These are phyloP conservation scores for Austroboletus novae-zelandiae DNA, from an alignment of 1,284 basidiomycete species.

Conservation along the genomic window DNA sequence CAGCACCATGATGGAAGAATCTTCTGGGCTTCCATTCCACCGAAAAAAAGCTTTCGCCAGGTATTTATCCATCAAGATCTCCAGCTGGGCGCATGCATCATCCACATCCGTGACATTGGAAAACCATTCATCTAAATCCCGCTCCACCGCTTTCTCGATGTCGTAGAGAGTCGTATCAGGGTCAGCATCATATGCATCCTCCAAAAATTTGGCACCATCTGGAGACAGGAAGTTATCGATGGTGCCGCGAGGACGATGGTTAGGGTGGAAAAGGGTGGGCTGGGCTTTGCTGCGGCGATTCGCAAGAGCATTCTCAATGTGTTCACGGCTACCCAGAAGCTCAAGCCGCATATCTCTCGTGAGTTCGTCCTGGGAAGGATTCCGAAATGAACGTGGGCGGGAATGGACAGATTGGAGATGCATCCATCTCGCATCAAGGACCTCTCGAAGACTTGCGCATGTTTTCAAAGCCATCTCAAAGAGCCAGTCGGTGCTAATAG, in stretches of 20 bases:
- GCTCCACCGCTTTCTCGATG: background rate
- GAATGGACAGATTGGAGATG: background rate
- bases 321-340: background rate
- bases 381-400: background rate
- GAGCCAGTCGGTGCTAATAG: background rate
- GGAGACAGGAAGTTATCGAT: background rate
- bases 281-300: background rate
- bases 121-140: background rate
- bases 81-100: background rate
- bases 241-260: background rate
- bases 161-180: constrained; percentile 29
- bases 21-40: background rate
- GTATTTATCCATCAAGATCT: constrained; percentile 4
- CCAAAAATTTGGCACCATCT: constrained; percentile 4
- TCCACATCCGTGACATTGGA: background rate
- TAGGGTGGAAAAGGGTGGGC: constrained; percentile 8
- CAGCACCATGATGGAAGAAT: background rate
- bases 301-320: constrained; percentile 3
- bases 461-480: background rate
- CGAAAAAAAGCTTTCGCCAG: background rate
- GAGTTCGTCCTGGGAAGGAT: background rate
- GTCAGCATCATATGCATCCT: constrained; percentile 5
- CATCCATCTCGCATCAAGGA: background rate
- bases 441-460: background rate
- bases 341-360: background rate